Evolutionary conservation across 1,139 yeast species (phyloP), one percentile per base, ranked within the genome.

Genomic region (Geotrichum fermentans): DNA sequence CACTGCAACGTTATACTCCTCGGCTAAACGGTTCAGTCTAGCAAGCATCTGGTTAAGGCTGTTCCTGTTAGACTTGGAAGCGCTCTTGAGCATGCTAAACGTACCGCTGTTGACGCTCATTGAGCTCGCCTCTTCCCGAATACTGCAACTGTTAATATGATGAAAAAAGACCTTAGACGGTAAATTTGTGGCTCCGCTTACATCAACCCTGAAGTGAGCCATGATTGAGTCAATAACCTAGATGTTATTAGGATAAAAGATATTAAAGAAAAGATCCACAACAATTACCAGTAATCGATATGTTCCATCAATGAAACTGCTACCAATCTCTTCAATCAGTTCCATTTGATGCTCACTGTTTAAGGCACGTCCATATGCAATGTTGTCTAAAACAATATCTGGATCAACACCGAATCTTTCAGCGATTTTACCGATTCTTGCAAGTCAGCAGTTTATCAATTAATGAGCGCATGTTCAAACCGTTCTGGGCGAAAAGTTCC

Each of bases 311-410:
- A 79, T 67, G 36, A 79, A 64, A 50, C 75, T 75, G 45, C 62
- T 61, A 2, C 80, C 80, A 37, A 78, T 61, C 50, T 74, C 74
- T 56, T 79, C 82, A 16, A 77, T 72, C 4, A 79, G 64, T 56
- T 78, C 83, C 69, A 73, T 74, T 58, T 79, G 83, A 58, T 78
- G 83, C 56, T 79, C 83, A 57, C 80, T 75, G 58, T 79, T 79
- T 43, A 76, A 62, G 0, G 83, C 83, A 49, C 83, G 66, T 1
- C 81, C 83, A 56, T 78, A 78, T 1, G 80, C 71, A 26, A 78
- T 73, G 54, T 77, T 78, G 52, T 75, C 80, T 18, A 78, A 62
- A 50, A 79, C 76, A 8, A 73, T 50, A 33, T 73, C 77, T 1
- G 78, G 74, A 57, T 79, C 83, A 45, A 79, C 71, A 2, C 71